phyloP scores from a whole-genome alignment of 108 stramenopile genomes.

The Hondaea fermentalgiana region DNA sequence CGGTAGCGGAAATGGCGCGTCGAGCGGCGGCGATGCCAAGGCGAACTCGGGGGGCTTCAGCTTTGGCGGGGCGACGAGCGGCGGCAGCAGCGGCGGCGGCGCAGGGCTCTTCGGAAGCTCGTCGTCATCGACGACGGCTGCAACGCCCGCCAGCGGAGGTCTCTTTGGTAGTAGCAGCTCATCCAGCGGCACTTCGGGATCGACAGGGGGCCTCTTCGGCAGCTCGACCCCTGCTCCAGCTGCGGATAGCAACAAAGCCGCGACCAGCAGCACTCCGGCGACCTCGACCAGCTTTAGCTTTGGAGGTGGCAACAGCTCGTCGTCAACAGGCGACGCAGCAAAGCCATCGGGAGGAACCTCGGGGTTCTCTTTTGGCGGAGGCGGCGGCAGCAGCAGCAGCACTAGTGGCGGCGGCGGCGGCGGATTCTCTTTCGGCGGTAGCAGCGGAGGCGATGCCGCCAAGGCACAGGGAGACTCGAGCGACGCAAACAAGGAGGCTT shows the following conservation, averaged over 20 bases:
- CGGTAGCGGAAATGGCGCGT: too few species aligned
- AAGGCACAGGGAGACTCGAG: not conserved
- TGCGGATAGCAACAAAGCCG: not conserved
- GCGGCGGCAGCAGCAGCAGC: not conserved
- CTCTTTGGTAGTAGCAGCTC: not conserved
- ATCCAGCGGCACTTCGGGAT: not conserved
- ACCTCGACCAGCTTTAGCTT: not conserved
- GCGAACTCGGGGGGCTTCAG: too few species aligned
- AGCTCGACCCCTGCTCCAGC: not conserved
- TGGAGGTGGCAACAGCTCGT: not conserved
- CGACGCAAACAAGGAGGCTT: not conserved
- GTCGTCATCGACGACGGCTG: not conserved
- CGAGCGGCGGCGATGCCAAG: too few species aligned
- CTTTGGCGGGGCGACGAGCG: too few species aligned
- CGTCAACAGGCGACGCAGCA: not conserved
- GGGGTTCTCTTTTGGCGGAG: not conserved
- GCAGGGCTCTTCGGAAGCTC: not conserved
- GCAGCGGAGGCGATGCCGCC: not conserved
- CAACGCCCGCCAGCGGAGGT: not conserved
- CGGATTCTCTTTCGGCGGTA: not conserved
- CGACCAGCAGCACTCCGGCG: too few species aligned
- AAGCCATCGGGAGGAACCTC: not conserved
- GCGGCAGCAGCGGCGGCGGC: not conserved
- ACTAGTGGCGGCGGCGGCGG: not conserved
- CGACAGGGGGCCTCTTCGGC: not conserved